These are phyloP conservation scores for Monosporascus ibericus DNA, from an alignment of 2,329 filamentous ascomycete genomes.

Conservation along the genomic window DNA sequence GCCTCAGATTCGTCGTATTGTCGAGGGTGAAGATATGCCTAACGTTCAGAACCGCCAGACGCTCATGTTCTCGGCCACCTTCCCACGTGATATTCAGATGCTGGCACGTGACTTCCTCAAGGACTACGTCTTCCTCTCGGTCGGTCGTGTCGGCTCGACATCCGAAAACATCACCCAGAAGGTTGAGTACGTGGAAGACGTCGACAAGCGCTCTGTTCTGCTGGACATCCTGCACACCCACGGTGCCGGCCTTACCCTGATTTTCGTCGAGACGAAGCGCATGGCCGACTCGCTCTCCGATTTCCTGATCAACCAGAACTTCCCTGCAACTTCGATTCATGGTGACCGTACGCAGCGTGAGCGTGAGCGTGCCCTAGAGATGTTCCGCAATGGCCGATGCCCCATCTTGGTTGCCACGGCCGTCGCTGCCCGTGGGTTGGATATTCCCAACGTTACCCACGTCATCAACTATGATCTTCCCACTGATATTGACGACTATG, in stretches of 20 bases:
- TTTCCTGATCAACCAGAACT: constrained; percentile 97
- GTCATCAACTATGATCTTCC: constrained; percentile 99
- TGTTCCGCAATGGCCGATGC: constrained; percentile 93
- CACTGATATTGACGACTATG: constrained; percentile 97
- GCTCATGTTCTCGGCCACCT: constrained; percentile 99
- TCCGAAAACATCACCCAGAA: constrained; percentile 99
- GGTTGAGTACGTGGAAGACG: constrained; percentile 94
- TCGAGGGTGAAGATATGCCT: constrained; percentile 98
- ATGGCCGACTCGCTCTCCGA: constrained; percentile 98
- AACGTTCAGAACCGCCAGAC: constrained; percentile 78
- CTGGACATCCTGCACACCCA: constrained; percentile 97
- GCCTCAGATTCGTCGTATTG: constrained; percentile 97
- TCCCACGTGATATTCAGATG: constrained; percentile 99
- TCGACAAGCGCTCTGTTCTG: constrained; percentile 95
- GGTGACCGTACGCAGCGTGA: constrained; percentile 98
- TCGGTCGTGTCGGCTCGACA: constrained; percentile 95
- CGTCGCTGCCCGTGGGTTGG: constrained; percentile 83
- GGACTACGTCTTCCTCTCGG: constrained; percentile 98
- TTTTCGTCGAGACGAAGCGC: constrained; percentile 99
- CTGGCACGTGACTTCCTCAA: constrained; percentile 97
- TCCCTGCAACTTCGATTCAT: constrained; percentile 97
- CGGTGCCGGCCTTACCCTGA: constrained; percentile 80
- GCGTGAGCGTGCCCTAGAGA: constrained; percentile 94
- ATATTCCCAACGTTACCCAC: constrained; percentile 95
- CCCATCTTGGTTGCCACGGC: constrained; percentile 96